Evolutionary conservation across 2,329 filamentous ascomycete species (phyloP).

Genomic region (Ophiocordyceps camponoti-saundersi): DNA sequence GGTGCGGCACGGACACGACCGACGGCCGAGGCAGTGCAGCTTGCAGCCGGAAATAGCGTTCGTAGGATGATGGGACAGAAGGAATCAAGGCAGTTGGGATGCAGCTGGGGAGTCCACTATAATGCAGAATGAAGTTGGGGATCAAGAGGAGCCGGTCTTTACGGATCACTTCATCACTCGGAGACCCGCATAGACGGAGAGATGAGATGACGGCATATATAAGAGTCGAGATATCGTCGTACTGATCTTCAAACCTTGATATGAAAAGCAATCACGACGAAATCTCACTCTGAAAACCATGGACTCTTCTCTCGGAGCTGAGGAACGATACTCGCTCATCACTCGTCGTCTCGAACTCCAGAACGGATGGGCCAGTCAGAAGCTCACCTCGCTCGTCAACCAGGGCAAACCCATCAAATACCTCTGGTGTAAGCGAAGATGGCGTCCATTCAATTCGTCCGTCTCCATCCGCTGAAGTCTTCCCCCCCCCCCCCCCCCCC

Average conservation of each 20-base stretch:
- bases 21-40: background rate
- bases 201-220: background rate
- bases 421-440: background rate
- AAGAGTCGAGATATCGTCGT: background rate
- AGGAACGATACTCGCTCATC: conserved; percentile 1
- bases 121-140: background rate
- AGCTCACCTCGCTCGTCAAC: background rate
- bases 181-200: too few relatives aligned
- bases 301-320: background rate
- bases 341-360: background rate
- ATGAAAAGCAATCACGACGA: background rate
- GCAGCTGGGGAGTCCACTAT: too few relatives aligned
- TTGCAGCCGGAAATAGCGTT: background rate
- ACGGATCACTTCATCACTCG: background rate
- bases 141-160: background rate
- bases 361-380: conserved; percentile 1
- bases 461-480: background rate
- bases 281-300: background rate
- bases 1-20: background rate
- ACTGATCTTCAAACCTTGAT: background rate
- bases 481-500: background rate
- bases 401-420: background rate
- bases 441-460: background rate
- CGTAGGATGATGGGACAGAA: background rate
- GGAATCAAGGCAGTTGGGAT: background rate